Evolutionary conservation across 805 yeast genomes (phyloP).

Genomic region (Huiozyma sinensis): DNA sequence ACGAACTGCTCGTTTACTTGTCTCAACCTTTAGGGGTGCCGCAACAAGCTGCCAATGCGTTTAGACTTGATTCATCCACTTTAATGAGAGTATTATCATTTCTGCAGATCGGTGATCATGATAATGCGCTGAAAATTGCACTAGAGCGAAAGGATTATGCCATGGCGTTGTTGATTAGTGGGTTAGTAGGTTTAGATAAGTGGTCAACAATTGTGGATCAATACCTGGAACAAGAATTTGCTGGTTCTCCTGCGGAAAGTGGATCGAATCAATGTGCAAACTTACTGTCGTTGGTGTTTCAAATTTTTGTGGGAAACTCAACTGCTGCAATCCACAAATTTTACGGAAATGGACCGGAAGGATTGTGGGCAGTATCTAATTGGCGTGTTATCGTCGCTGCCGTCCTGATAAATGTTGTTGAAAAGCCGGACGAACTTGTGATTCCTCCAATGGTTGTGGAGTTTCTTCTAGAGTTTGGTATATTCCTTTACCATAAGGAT

Average conservation of each 20-base stretch:
- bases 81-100: constrained; percentile 27
- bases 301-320: constrained; percentile 54
- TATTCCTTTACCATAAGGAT: constrained; percentile 32
- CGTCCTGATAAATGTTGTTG: constrained; percentile 27
- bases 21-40: constrained; percentile 11
- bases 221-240: constrained; percentile 40
- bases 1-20: constrained; percentile 19
- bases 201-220: constrained; percentile 50
- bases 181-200: constrained; percentile 49
- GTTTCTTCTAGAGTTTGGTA: constrained; percentile 43
- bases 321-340: constrained; percentile 43
- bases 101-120: constrained; percentile 53
- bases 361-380: constrained; percentile 39
- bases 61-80: constrained; percentile 28
- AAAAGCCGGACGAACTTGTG: not conserved
- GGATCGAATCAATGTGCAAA: constrained; percentile 23
- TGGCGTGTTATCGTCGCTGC: constrained; percentile 41
- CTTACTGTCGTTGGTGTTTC: constrained; percentile 45
- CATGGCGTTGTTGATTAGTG: constrained; percentile 60
- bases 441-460: constrained; percentile 25
- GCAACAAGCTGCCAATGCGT: constrained; percentile 27
- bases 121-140: constrained; percentile 54
- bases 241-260: constrained; percentile 32
- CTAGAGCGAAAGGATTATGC: constrained; percentile 63
- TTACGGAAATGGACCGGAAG: constrained; percentile 29